These are phyloP conservation scores for Lantana camara DNA, from an alignment of 257 asterid genomes.

Conservation along the genomic window DNA sequence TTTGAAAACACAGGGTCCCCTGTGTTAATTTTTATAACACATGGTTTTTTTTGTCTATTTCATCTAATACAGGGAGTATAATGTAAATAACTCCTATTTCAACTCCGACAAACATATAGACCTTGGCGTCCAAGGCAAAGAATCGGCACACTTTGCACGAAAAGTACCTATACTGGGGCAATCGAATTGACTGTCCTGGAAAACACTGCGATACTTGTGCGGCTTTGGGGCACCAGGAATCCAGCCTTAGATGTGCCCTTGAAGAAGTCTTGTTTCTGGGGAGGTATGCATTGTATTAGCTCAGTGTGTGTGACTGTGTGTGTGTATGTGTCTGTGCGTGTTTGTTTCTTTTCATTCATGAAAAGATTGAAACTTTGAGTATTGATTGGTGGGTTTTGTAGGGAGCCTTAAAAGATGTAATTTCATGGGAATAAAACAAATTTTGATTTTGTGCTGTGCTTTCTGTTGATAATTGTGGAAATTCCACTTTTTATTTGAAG, in stretches of 20 bases:
- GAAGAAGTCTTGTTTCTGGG: slow-evolving; percentile 89
- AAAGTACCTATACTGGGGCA: slow-evolving; percentile 90
- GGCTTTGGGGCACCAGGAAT: slow-evolving; percentile 98
- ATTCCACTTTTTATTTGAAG: slow-evolving; percentile 16
- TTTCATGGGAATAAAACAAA: not conserved
- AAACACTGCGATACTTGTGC: slow-evolving; percentile 90
- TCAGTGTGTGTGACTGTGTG: too few relatives aligned
- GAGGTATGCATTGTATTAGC: slow-evolving; percentile 43
- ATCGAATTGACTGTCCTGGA: slow-evolving; percentile 94
- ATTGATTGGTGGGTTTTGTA: slow-evolving; percentile 8
- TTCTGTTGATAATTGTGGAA: not conserved
- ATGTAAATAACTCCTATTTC: too few relatives aligned
- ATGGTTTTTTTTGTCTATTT: too few relatives aligned
- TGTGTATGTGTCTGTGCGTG: too few relatives aligned
- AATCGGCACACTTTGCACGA: slow-evolving; percentile 46
- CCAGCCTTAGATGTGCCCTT: slow-evolving; percentile 99
- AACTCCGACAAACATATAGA: slow-evolving; percentile 34
- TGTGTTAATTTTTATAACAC: too few relatives aligned
- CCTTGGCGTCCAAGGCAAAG: slow-evolving; percentile 23
- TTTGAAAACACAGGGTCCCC: too few relatives aligned
- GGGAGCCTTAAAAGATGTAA: not conserved
- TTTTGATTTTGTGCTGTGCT: not conserved
- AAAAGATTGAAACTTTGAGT: slow-evolving; percentile 6
- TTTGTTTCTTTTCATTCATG: not conserved
- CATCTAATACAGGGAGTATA: too few relatives aligned